Base-by-base conservation (phyloP, 2,329 filamentous ascomycete genomes). In the Mycogone perniciosa region DNA sequence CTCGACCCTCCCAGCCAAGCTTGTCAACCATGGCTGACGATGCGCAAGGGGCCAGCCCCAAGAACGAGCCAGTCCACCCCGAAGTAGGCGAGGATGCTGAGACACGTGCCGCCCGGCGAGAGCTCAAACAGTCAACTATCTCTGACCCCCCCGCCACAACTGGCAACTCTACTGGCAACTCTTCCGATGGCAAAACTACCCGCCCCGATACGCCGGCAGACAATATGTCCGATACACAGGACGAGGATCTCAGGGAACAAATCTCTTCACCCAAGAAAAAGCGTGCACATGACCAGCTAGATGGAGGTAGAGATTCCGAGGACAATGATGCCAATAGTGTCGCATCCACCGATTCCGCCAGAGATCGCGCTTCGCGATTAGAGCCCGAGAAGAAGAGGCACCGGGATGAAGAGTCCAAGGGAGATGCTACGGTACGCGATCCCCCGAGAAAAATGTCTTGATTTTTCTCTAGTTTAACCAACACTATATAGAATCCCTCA, bases 381-480 rank as follows among this genome's bases (percentile, higher is more conserved):
- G 81, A 82, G 60, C 82, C 82, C 13, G 80, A 85, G 66, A 85
- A 85, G 71, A 85, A 85, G 67, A 75, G 82, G 44, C 72, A 76
- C 52, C 75, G 82, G 48, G 82, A 85, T 53, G 69, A 74, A 46
- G 71, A 76, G 48, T 56, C 61, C 31, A 58, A 61, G 56, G 54
- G 69, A 42, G 62, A 62, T 38, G 55, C 60, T 35, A 53, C 61
- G 52, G 72, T 72, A 66, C 51, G 67, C 61, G 38, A 38, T 50
- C 29, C 33, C 41, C 42, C 7, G n/a, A 5, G 11, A 20, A 11
- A 35, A 6, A 7, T 8, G 27, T 39, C 31, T 20, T 5, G 13
- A n/a, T 4, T 6, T 9, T 37, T 39, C 29, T 7, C n/a, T 33
- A 31, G 8, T 6, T 33, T 27, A 9, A 4, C 38, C 34, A 35